phyloP scores from a whole-genome alignment of 768 basidiomycete genomes.

The Boletus tylopilopsis region DNA sequence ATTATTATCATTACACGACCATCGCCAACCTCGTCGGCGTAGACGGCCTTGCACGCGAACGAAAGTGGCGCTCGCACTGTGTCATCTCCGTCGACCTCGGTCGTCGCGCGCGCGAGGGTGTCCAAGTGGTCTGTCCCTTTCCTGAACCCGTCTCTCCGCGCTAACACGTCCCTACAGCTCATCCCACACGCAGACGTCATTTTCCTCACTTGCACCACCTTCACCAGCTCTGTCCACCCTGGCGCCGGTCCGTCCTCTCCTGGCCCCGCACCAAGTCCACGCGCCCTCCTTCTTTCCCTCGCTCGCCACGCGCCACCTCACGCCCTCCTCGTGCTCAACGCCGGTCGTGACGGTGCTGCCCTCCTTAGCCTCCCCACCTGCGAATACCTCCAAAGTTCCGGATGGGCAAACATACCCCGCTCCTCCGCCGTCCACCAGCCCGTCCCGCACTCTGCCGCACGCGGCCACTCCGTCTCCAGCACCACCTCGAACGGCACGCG shows the following conservation, averaged over 20 bases:
- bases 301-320: conserved; percentile 65
- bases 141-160: not conserved
- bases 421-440: not conserved
- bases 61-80: conserved; percentile 79
- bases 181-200: conserved; percentile 80
- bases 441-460: conserved; percentile 7
- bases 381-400: conserved; percentile 84
- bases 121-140: conserved; percentile 62
- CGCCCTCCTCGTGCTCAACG: conserved; percentile 77
- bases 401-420: conserved; percentile 52
- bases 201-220: conserved; percentile 48
- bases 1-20: too few species aligned
- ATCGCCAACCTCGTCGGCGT: conserved; percentile 73
- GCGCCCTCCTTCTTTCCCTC: conserved; percentile 73
- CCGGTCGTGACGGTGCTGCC: conserved; percentile 77
- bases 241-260: conserved; percentile 33
- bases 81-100: conserved; percentile 81
- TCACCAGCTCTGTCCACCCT: conserved; percentile 2
- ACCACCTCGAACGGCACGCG: conserved; percentile 15
- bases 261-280: conserved; percentile 56
- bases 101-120: conserved; percentile 67
- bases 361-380: conserved; percentile 76
- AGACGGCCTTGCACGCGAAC: conserved; percentile 77
- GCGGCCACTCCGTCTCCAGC: conserved; percentile 18
- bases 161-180: conserved; percentile 42